Evolutionary conservation across 2,329 filamentous ascomycete species (phyloP).

Genomic region (Pseudocercospora ulei): DNA sequence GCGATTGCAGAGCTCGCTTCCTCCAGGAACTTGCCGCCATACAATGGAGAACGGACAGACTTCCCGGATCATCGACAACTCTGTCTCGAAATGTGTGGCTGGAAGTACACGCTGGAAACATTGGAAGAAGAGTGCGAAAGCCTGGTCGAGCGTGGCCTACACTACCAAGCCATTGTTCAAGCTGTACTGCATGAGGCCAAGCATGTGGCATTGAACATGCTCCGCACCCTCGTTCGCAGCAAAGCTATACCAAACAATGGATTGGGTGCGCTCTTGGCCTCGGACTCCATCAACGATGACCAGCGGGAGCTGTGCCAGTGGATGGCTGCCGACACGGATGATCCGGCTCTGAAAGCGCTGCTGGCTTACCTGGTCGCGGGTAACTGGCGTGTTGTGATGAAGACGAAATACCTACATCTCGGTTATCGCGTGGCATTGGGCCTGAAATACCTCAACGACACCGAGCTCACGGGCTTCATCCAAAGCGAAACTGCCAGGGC

Average conservation of each 20-base stretch:
- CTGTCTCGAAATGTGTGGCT: slow-evolving; percentile 64
- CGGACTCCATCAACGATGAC: slow-evolving; percentile 45
- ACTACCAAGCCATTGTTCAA: slow-evolving; percentile 67
- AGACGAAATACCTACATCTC: slow-evolving; percentile 62
- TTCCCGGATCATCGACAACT: slow-evolving; percentile 63
- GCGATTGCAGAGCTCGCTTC: slow-evolving; percentile 55
- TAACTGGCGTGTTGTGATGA: slow-evolving; percentile 64
- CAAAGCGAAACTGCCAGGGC: slow-evolving; percentile 49
- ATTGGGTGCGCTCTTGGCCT: slow-evolving; percentile 42
- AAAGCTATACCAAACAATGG: slow-evolving; percentile 52
- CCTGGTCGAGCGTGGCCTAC: slow-evolving; percentile 46
- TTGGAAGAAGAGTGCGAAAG: slow-evolving; percentile 44
- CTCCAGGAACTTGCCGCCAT: slow-evolving; percentile 52
- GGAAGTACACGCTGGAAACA: slow-evolving; percentile 51
- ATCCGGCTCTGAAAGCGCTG: slow-evolving; percentile 70
- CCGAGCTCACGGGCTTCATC: slow-evolving; percentile 39
- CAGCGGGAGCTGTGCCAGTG: slow-evolving; percentile 54
- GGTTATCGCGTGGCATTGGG: slow-evolving; percentile 66
- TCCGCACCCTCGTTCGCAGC: slow-evolving; percentile 58
- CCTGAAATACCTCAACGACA: slow-evolving; percentile 57
- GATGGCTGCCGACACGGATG: slow-evolving; percentile 56
- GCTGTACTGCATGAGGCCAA: slow-evolving; percentile 65
- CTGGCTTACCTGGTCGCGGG: slow-evolving; percentile 67
- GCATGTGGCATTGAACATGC: slow-evolving; percentile 57
- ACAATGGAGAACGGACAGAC: slow-evolving; percentile 53